Base-by-base conservation (phyloP, 2,329 filamentous ascomycete species). In the Alternaria gaisen region DNA sequence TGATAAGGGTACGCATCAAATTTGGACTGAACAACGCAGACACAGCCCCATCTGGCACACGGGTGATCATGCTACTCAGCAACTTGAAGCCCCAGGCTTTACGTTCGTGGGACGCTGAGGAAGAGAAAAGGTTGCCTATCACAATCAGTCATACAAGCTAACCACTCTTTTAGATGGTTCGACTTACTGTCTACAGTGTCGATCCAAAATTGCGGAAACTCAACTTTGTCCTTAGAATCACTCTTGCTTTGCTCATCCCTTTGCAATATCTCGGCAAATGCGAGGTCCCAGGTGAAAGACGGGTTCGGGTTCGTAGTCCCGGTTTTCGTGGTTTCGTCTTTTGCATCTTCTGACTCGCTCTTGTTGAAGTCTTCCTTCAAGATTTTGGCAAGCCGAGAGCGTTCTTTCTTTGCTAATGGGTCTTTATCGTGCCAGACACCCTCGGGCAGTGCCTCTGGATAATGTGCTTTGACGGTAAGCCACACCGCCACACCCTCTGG, bases 41-140 rank as follows among this genome's bases (percentile, higher is more conserved):
- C 81, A 86, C 69, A 84, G 85, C 58, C 75, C 82, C 65, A 64
- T 77, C 65, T 77, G 86, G 74, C 71, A 81, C 81, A 38, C 80
- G 83, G 32, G 83, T 81, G 4, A 97, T 80, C 69, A 93, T 87
- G 72, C 90, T 92, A 70, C 90, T 88, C 72, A 97, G 92, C 3
- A 98, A 86, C 71, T 94, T 88, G 79, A 98, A 94, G 0, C 95
- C 95, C 78, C 93, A 93, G 72, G 92, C 93, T 79, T 97, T 98
- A 57, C 96, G 91, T 69, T 94, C 92, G 43, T 94, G 89, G 1
- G 93, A 96, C 8, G 94, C 90, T 11, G 86, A 88, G 58, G 90
- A 87, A 6, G 92, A 90, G 75, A 98, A 97, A 4, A 97, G 84
- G 9, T 91, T 90, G 74, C 94, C 91, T 94, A 64, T 0, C 46